Evolutionary conservation across 2,329 filamentous ascomycete species (phyloP).

Genomic region (Elsinoe fawcettii): DNA sequence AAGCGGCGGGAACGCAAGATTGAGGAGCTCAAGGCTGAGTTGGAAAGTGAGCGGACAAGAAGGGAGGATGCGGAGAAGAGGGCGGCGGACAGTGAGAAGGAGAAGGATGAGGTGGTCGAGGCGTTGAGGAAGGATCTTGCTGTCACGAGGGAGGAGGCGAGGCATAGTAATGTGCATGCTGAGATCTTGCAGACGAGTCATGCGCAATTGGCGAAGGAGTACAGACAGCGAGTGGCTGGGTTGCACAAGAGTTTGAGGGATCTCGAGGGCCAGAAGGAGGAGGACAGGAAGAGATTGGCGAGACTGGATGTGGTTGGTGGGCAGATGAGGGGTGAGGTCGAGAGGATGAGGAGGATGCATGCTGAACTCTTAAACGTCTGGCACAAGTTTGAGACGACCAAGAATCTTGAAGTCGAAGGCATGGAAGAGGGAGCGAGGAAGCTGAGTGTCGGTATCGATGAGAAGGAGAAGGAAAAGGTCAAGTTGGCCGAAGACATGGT

Average conservation of each 20-base stretch:
- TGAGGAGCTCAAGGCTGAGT: constrained; percentile 55
- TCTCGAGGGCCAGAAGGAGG: constrained; percentile 48
- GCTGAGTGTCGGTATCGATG: constrained; percentile 49
- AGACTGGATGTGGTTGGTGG: constrained; percentile 62
- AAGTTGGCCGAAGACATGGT: constrained; percentile 51
- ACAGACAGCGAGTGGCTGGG: constrained; percentile 44
- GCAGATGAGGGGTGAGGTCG: constrained; percentile 63
- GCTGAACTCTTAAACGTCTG: constrained; percentile 54
- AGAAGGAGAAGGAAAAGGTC: constrained; percentile 56
- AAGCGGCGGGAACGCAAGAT: constrained; percentile 68
- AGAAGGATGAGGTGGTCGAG: constrained; percentile 54
- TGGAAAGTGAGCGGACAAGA: constrained; percentile 58
- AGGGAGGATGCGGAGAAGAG: constrained; percentile 52
- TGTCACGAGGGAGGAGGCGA: constrained; percentile 40
- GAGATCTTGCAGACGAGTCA: constrained; percentile 63
- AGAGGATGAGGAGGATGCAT: constrained; percentile 53
- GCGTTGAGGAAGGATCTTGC: constrained; percentile 58
- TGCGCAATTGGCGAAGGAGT: constrained; percentile 58
- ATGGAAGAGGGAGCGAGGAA: constrained; percentile 52
- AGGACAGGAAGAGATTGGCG: constrained; percentile 56
- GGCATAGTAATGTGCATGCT: constrained; percentile 53
- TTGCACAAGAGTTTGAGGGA: constrained; percentile 45
- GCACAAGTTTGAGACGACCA: constrained; percentile 56
- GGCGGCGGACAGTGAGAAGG: constrained; percentile 53
- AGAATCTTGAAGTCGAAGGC: constrained; percentile 52